These are phyloP conservation scores for Corinectria fuckeliana DNA, from an alignment of 2,329 filamentous ascomycete genomes.

Conservation along the genomic window DNA sequence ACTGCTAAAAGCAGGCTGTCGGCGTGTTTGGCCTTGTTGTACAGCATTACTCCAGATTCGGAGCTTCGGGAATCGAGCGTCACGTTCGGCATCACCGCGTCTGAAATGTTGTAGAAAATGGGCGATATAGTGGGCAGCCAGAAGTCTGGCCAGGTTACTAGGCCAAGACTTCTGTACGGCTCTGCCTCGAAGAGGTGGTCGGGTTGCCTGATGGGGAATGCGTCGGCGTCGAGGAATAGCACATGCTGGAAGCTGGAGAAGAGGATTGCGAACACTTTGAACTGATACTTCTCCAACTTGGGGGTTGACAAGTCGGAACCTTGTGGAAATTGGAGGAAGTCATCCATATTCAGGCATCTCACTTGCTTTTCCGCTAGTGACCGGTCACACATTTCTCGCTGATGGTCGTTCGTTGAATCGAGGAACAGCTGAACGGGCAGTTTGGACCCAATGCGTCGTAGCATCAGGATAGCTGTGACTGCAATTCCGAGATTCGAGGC, in stretches of 20 bases:
- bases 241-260: conserved; percentile 35
- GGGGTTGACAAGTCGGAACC: conserved; percentile 5
- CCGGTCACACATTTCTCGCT: conserved; percentile 16
- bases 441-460: conserved; percentile 28
- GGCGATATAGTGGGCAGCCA: conserved; percentile 36
- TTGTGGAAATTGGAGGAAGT: conserved; percentile 21
- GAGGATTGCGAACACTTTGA: conserved; percentile 30
- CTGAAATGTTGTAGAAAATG: conserved; percentile 32
- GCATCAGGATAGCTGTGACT: conserved; percentile 30
- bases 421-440: conserved; percentile 29
- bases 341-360: conserved; percentile 31
- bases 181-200: conserved; percentile 28
- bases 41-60: conserved; percentile 33
- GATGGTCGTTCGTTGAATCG: conserved; percentile 24
- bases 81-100: conserved; percentile 16
- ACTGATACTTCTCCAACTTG: conserved; percentile 26
- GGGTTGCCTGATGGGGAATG: conserved; percentile 29
- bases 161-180: conserved; percentile 24
- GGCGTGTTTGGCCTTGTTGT: conserved; percentile 27
- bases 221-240: conserved; percentile 33
- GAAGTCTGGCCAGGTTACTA: conserved; percentile 37
- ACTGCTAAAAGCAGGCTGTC: conserved; percentile 31
- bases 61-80: conserved; percentile 29
- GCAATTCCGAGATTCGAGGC: conserved; percentile 27
- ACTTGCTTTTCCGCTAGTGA: conserved; percentile 17